Conservation (phyloP, 129 eudicot genomes). For the Helichrysum umbraculigerum region DNA sequence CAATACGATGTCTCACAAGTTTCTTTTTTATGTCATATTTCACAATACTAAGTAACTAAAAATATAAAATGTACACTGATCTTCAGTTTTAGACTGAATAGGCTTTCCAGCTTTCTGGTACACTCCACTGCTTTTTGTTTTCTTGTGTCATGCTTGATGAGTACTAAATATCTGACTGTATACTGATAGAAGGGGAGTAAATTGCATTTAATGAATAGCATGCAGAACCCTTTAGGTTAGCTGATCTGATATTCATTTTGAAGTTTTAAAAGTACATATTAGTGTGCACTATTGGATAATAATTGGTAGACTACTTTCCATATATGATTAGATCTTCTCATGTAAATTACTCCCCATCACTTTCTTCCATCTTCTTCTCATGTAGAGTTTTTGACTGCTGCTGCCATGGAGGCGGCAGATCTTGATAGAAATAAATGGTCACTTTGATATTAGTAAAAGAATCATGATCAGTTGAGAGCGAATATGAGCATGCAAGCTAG, state of each 20-base stretch:
- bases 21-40: conserved; percentile 3
- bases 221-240: conserved; percentile 2
- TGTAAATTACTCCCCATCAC: background rate
- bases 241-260: conserved; percentile 13
- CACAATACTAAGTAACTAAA: conserved; percentile 11
- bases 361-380: background rate
- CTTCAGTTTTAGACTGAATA: background rate
- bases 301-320: background rate
- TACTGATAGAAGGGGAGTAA: background rate
- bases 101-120: conserved; percentile 3
- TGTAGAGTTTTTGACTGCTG: conserved; percentile 14
- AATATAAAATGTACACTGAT: background rate
- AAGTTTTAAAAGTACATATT: conserved; percentile 10
- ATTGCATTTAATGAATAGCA: conserved; percentile 13
- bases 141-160: background rate
- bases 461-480: background rate
- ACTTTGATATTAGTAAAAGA: conserved; percentile 10
- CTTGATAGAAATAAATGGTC: background rate
- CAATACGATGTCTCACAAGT: background rate
- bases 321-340: background rate
- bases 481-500: conserved; percentile 19
- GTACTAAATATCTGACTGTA: background rate
- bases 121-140: background rate
- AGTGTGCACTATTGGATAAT: conserved; percentile 15
- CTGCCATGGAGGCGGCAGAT: conserved; percentile 1